Base-by-base conservation (phyloP, 257 asterid genomes). In the Anisodus acutangulus region DNA sequence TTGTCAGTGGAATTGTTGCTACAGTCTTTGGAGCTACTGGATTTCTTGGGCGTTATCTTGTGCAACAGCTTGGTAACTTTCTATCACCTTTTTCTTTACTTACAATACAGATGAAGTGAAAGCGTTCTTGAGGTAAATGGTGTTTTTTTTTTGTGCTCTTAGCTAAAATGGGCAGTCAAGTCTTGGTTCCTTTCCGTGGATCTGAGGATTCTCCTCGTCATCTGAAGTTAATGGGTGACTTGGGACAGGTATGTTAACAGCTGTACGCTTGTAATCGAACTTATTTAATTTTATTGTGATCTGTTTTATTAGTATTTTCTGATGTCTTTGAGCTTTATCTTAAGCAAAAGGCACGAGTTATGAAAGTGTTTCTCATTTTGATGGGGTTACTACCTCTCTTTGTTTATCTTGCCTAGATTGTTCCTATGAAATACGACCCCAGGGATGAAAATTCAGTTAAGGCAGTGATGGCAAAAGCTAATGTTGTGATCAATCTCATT, bases 1-100 rank as follows among this genome's bases (percentile, higher is more conserved):
- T 78, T 90, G 47, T 89, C 98, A 94, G 99, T 91, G 99, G 99
- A 84, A 93, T 94, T 53, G 68, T 94, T 86, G 97, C 98, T 8
- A 87, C 99, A n/a, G 99, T 96, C 26, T 96, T 96, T 86, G 98
- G 99, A 86, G 98, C 98, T 37, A 93, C 99, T 2, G 99, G 99
- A 57, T 96, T 96, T 88, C 97, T 96, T 68, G 99, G 99, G 81
- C 92, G 98, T 70, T 96, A 96, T 86, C 85, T 96, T 66, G 99
- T 96, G 88, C 99, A 96, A 87, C 94, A 88, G 89, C 97, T 96
- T 79, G 98, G 99, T 96, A 88, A 81, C 87, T 53, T 78, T 43
- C 83, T 85, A 60, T 35, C n/a, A 82, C 80, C 67, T 39, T 85
- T 64, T 80, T 55, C 49, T 66, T 69, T 39, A 69, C 78, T 39